Evolutionary conservation across 2,329 filamentous ascomycete species (phyloP).

Genomic region (Neopestalotiopsis sp.): DNA sequence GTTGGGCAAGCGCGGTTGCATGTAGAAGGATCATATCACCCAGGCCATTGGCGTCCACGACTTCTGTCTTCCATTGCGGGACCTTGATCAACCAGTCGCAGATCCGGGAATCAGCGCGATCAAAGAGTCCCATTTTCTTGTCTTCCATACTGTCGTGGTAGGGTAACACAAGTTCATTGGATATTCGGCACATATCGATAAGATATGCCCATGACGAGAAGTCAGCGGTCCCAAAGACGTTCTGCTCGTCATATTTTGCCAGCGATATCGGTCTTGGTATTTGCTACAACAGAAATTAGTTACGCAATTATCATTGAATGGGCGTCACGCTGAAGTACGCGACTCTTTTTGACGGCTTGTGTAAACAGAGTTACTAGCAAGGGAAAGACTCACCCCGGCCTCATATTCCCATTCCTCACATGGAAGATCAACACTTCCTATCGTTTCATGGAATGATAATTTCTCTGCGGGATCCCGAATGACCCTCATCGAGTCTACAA

Average conservation of each 20-base stretch:
- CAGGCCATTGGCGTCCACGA: slow-evolving; percentile 41
- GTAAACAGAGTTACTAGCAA: neutral
- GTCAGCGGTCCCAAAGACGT: slow-evolving; percentile 38
- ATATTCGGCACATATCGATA: slow-evolving; percentile 42
- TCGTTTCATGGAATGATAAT: slow-evolving; percentile 34
- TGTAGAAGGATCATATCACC: slow-evolving; percentile 44
- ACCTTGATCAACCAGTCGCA: slow-evolving; percentile 44
- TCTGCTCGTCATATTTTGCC: slow-evolving; percentile 40
- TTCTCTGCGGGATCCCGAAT: slow-evolving; percentile 27
- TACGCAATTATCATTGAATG: neutral
- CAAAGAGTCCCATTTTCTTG: slow-evolving; percentile 29
- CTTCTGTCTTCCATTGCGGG: slow-evolving; percentile 43
- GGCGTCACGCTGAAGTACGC: neutral
- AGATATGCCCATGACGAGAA: slow-evolving; percentile 45
- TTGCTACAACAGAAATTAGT: slow-evolving; percentile 24
- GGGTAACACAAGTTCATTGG: slow-evolving; percentile 36
- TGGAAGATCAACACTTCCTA: slow-evolving; percentile 41
- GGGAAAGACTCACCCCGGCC: slow-evolving; percentile 37
- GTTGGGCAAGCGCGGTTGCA: slow-evolving; percentile 39
- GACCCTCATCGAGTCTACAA: slow-evolving; percentile 31
- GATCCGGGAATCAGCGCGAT: slow-evolving; percentile 42
- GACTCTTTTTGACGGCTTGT: neutral
- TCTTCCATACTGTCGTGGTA: slow-evolving; percentile 30
- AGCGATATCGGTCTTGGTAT: slow-evolving; percentile 40
- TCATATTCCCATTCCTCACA: slow-evolving; percentile 47